Percentiles rank a stretch among this genome's conserved stretches.
Evolutionary conservation across 2,329 filamentous ascomycete genomes (phyloP).

Genomic region (Thelonectria discophora): DNA sequence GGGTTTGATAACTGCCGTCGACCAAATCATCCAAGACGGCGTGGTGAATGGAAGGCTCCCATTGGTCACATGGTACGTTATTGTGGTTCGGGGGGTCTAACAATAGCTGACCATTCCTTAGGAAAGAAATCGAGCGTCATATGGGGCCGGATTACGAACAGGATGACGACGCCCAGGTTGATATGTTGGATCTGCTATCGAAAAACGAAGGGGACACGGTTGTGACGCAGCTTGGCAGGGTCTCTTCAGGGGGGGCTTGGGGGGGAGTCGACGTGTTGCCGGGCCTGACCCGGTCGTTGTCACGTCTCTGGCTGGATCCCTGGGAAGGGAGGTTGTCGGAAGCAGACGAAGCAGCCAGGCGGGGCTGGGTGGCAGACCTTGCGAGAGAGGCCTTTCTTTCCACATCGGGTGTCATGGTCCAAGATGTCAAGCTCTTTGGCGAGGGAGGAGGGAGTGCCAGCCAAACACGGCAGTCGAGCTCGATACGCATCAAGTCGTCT

Average conservation of each 20-base stretch:
- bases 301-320: constrained; percentile 46
- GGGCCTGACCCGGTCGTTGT: constrained; percentile 42
- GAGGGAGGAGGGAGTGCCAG: constrained; percentile 25
- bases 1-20: constrained; percentile 41
- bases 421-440: constrained; percentile 45
- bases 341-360: constrained; percentile 37
- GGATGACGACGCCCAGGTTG: constrained; percentile 38
- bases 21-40: constrained; percentile 40
- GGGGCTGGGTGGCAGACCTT: constrained; percentile 45
- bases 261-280: constrained; percentile 40
- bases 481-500: constrained; percentile 38
- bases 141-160: constrained; percentile 15
- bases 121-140: constrained; percentile 40
- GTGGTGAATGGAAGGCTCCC: constrained; percentile 39
- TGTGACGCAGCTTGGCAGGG: constrained; percentile 44
- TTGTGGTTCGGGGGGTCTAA: neutral
- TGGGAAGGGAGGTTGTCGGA: constrained; percentile 36
- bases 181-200: constrained; percentile 43
- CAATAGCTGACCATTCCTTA: constrained; percentile 27
- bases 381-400: constrained; percentile 49
- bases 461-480: constrained; percentile 27
- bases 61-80: constrained; percentile 47
- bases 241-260: constrained; percentile 35
- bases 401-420: constrained; percentile 48
- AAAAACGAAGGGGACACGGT: constrained; percentile 40